Evolutionary conservation across 768 basidiomycete genomes (phyloP).

Genomic region (Heimioporus sp.): DNA sequence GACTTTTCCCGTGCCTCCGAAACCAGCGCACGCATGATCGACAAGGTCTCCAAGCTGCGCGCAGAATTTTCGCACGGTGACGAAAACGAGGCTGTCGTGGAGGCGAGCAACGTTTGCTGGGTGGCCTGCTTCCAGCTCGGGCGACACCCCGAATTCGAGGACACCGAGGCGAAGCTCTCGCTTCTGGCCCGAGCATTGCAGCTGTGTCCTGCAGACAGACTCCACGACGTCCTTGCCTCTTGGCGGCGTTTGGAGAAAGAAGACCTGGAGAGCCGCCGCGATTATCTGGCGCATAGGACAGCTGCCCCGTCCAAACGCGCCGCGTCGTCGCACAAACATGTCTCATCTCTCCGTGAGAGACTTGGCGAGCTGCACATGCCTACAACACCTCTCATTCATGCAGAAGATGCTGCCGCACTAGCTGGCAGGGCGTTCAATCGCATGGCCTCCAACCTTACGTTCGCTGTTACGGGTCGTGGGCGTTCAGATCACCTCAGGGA

Average conservation of each 20-base stretch:
- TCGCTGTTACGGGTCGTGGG: slow-evolving; percentile 49
- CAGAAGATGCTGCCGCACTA: slow-evolving; percentile 77
- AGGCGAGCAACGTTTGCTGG: slow-evolving; percentile 86
- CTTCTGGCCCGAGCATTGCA: slow-evolving; percentile 82
- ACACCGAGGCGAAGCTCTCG: slow-evolving; percentile 61
- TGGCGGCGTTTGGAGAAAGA: slow-evolving; percentile 79
- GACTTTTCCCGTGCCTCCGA: slow-evolving; percentile 78
- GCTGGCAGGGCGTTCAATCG: slow-evolving; percentile 77
- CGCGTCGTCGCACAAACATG: slow-evolving; percentile 31
- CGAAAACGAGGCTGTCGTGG: slow-evolving; percentile 44
- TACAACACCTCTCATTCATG: slow-evolving; percentile 62
- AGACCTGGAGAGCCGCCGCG: slow-evolving; percentile 51
- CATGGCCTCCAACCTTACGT: slow-evolving; percentile 74
- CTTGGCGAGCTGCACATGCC: slow-evolving; percentile 70
- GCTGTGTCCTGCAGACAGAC: slow-evolving; percentile 78
- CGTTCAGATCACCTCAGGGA: slow-evolving; percentile 21
- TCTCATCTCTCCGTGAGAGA: slow-evolving; percentile 56
- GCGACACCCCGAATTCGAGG: slow-evolving; percentile 71
- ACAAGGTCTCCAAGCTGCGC: slow-evolving; percentile 52
- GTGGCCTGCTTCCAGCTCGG: slow-evolving; percentile 87
- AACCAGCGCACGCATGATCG: slow-evolving; percentile 69
- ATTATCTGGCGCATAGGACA: slow-evolving; percentile 34
- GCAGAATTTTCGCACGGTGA: slow-evolving; percentile 24
- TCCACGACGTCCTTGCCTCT: slow-evolving; percentile 70
- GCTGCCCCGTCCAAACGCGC: slow-evolving; percentile 12